phyloP scores from a whole-genome alignment of 2,329 filamentous ascomycete species.

The Zymoseptoria tritici region DNA sequence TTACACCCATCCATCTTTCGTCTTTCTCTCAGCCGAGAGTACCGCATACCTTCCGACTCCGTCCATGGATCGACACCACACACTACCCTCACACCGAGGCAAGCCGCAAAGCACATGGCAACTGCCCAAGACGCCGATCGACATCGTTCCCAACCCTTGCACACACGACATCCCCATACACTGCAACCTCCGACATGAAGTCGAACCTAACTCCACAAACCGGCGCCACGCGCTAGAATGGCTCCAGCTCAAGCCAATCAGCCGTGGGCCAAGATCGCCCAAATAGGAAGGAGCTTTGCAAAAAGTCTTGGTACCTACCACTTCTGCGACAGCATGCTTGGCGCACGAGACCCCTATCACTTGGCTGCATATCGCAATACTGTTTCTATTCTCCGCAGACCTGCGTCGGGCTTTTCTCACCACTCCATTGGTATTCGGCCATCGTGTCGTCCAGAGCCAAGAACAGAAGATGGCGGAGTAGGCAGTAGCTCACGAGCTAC shows the following conservation, averaged over 20 bases:
- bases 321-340: background rate
- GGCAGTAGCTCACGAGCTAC: background rate
- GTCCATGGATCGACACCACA: background rate
- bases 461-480: background rate
- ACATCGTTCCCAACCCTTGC: background rate
- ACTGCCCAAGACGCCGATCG: background rate
- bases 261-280: background rate
- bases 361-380: background rate
- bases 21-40: too few relatives aligned
- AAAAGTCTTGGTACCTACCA: background rate
- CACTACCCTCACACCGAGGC: background rate
- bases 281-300: background rate
- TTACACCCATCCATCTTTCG: too few relatives aligned
- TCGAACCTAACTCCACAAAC: background rate
- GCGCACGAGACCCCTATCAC: background rate
- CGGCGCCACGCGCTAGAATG: slow-evolving; percentile 1
- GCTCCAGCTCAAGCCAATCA: background rate
- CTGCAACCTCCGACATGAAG: background rate
- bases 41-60: background rate
- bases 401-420: background rate
- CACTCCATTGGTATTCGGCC: background rate
- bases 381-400: background rate
- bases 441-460: background rate
- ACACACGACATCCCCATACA: background rate
- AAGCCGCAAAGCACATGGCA: background rate